Conservation (phyloP, 805 yeast genomes). For the Teunomyces barrocoloradensis region DNA sequence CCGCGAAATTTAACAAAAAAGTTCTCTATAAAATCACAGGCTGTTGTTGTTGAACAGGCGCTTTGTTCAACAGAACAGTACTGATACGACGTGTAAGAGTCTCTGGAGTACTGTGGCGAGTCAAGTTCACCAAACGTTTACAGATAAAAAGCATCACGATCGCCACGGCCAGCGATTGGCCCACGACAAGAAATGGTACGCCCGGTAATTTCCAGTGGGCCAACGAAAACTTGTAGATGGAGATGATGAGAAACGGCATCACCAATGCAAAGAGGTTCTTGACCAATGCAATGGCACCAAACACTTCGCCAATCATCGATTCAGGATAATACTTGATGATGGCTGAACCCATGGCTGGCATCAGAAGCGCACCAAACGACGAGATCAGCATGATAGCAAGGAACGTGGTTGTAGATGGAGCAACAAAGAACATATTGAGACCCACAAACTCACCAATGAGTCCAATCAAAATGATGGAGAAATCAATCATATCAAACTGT, state of each 20-base stretch:
- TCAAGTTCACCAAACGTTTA: constrained; percentile 1
- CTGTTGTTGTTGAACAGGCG: too few relatives aligned
- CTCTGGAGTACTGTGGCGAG: neutral
- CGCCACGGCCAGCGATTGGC: neutral
- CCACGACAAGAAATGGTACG: constrained; percentile 21
- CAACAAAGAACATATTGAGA: constrained; percentile 30
- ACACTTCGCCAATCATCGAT: constrained; percentile 63
- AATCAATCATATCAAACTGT: constrained; percentile 55
- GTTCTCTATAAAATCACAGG: neutral
- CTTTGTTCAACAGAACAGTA: neutral
- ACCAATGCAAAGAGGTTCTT: constrained; percentile 49
- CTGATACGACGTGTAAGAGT: neutral
- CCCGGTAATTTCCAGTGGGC: constrained; percentile 26
- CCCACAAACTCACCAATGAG: constrained; percentile 40
- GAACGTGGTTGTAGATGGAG: constrained; percentile 27
- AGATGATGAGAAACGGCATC: constrained; percentile 48
- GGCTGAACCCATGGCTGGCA: constrained; percentile 60
- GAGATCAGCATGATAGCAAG: constrained; percentile 34
- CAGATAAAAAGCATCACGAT: neutral
- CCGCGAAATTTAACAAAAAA: neutral
- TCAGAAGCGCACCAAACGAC: constrained; percentile 47
- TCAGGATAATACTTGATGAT: constrained; percentile 61
- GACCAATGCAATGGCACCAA: constrained; percentile 65
- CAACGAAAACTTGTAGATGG: constrained; percentile 41
- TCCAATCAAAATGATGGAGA: constrained; percentile 33